Conservation (phyloP, 2,329 filamentous ascomycete species). For the Aspergillus sp. region DNA sequence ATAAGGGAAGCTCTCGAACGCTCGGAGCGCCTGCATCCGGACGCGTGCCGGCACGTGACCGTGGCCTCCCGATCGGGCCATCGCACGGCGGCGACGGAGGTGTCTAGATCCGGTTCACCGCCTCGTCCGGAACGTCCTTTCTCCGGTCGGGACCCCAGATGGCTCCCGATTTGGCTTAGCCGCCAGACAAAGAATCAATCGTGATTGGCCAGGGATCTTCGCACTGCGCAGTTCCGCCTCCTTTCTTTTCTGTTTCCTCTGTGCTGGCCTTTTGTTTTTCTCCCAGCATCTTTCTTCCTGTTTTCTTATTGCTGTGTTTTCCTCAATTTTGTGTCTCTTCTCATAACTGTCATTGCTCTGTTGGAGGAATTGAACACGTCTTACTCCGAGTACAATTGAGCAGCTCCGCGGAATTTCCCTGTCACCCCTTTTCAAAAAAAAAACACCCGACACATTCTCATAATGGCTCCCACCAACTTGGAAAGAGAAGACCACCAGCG, state of each 20-base stretch:
- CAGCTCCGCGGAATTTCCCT: background rate
- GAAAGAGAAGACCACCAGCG: constrained; percentile 77
- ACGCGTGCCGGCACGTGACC: constrained; percentile 5
- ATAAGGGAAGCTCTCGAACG: too few relatives aligned
- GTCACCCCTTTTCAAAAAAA: constrained; percentile 14
- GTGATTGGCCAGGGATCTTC: constrained; percentile 14
- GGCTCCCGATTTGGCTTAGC: constrained; percentile 6
- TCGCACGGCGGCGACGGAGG: background rate
- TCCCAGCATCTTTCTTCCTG: constrained; percentile 6
- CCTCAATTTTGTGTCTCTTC: background rate
- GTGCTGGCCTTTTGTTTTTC: background rate
- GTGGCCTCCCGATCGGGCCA: constrained; percentile 1
- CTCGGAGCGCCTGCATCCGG: background rate
- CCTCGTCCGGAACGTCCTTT: constrained; percentile 2
- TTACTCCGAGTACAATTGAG: background rate
- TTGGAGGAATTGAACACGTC: too few relatives aligned
- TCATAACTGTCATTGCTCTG: too few relatives aligned
- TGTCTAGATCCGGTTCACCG: constrained; percentile 3
- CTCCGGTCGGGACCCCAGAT: constrained; percentile 10
- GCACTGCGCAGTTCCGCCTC: constrained; percentile 12
- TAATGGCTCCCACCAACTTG: constrained; percentile 53
- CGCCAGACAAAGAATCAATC: background rate
- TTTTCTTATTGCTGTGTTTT: constrained; percentile 2
- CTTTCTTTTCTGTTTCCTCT: constrained; percentile 11
- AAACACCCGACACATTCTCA: constrained; percentile 15